phyloP scores from a whole-genome alignment of 1,139 yeast species.

The Magnusiomyces tetraspermus region DNA sequence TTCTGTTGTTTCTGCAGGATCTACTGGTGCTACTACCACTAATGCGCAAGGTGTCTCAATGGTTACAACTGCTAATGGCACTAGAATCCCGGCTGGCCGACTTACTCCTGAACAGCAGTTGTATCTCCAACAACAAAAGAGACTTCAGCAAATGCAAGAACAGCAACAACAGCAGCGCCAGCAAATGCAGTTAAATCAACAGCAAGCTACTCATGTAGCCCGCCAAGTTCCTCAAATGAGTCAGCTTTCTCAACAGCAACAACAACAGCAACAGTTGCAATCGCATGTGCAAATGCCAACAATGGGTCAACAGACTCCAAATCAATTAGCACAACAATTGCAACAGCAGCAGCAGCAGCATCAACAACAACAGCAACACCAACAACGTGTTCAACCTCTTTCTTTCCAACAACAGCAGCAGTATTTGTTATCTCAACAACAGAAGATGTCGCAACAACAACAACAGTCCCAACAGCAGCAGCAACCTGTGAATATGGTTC shows the following conservation, averaged over 20 bases:
- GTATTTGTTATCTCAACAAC: constrained; percentile 2
- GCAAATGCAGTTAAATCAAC: neutral
- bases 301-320: neutral
- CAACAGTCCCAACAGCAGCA: neutral
- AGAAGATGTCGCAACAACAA: neutral
- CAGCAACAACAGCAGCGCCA: constrained; percentile 19
- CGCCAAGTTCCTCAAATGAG: constrained; percentile 10
- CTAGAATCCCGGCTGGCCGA: neutral
- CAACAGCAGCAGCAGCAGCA: neutral
- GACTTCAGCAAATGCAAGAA: constrained; percentile 16
- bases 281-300: constrained; percentile 4
- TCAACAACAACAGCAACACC: constrained; percentile 14
- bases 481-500: too few relatives aligned
- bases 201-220: neutral
- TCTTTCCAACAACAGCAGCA: constrained; percentile 6
- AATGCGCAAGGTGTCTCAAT: constrained; percentile 15
- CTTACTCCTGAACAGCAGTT: constrained; percentile 2
- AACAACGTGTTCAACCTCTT: constrained; percentile 9
- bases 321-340: neutral
- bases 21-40: neutral
- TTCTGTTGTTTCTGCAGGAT: constrained; percentile 4
- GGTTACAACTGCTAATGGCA: neutral
- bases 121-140: constrained; percentile 7
- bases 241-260: constrained; percentile 25
- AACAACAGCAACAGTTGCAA: constrained; percentile 18